These are phyloP conservation scores for Oryza brachyantha DNA, from an alignment of 176 grass and related monocot species.

Conservation along the genomic window DNA sequence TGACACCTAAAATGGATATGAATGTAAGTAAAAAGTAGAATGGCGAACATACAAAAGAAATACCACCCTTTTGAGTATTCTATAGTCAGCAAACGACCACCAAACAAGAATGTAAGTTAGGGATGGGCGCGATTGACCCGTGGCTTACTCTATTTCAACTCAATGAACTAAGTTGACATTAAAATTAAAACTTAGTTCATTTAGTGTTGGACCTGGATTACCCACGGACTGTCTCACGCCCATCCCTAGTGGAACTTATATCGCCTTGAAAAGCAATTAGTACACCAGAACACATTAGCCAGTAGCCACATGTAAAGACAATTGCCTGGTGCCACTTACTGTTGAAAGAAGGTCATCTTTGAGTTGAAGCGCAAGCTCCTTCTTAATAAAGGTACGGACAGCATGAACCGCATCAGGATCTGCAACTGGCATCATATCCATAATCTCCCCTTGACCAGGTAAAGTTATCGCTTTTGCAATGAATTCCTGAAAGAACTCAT, in stretches of 20 bases:
- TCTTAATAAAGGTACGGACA: constrained; percentile 84
- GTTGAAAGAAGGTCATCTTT: constrained; percentile 78
- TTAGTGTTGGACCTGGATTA: too few relatives aligned
- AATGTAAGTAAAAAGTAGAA: background rate
- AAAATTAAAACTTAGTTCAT: too few relatives aligned
- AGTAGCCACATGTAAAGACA: background rate
- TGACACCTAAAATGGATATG: constrained; percentile 47
- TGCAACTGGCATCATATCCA: constrained; percentile 98
- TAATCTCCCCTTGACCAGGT: constrained; percentile 97
- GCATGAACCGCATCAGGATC: constrained; percentile 98
- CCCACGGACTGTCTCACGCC: too few relatives aligned
- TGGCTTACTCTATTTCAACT: too few relatives aligned
- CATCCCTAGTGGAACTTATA: background rate
- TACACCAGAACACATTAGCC: background rate
- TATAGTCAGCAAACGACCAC: background rate
- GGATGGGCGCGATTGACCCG: too few relatives aligned
- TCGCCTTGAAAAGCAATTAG: background rate
- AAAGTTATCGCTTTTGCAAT: constrained; percentile 96
- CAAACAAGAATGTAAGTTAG: too few relatives aligned
- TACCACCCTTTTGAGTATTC: background rate
- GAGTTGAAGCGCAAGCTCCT: constrained; percentile 70
- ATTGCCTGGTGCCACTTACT: constrained; percentile 46
- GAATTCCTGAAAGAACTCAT: constrained; percentile 64
- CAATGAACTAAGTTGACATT: too few relatives aligned
- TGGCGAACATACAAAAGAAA: background rate